Base-by-base conservation (phyloP, 2,329 filamentous ascomycete species). In the Penicillium frequentans region DNA sequence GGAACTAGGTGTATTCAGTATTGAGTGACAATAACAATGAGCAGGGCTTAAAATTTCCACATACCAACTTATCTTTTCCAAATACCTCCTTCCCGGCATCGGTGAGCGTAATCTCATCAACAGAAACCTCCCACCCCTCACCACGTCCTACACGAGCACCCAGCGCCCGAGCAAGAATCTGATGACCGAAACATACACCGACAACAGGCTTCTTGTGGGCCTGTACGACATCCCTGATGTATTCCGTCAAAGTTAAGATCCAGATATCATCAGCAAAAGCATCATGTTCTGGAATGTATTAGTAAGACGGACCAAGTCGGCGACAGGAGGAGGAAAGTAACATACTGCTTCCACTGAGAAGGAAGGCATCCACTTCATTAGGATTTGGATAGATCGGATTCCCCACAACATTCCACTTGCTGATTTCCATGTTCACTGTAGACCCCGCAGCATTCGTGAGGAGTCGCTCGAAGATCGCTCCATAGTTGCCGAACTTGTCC, bases 171-270 rank as follows among this genome's bases (percentile, higher is more conserved):
- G 74, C 79, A 31, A 82, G 62, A 27, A 82, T 80, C 64, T 82
- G 79, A 49, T 82, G 79, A 1, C 79, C 79, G 59, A 81, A 82
- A 60, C 79, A 82, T 37, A 81, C 71, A 1, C 79, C 79, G 10
- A 81, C 70, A 0, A 81, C 68, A 6, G 70, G 74, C 52, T 66
- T 69, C 11, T 60, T 54, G 21, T 63, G 50, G 3, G 57, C 29
- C 7, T 59, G 39, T 1, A 65, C 46, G 16, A 65, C 62, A 4
- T 68, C 64, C 11, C 73, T 69, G 7, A 77, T 67, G 51, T 76
- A 81, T 54, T 73, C 68, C 24, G 76, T 75, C 21, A 82, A 69
- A 16, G 70, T 69, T 19, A 77, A 45, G 50, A 82, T 81, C 79
- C 79, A 82, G 1, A 72, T 65, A 33, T 78, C 72, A 49, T 79